These are phyloP conservation scores for Patellaria atrata DNA, from an alignment of 495 filamentous ascomycete species.

Conservation along the genomic window DNA sequence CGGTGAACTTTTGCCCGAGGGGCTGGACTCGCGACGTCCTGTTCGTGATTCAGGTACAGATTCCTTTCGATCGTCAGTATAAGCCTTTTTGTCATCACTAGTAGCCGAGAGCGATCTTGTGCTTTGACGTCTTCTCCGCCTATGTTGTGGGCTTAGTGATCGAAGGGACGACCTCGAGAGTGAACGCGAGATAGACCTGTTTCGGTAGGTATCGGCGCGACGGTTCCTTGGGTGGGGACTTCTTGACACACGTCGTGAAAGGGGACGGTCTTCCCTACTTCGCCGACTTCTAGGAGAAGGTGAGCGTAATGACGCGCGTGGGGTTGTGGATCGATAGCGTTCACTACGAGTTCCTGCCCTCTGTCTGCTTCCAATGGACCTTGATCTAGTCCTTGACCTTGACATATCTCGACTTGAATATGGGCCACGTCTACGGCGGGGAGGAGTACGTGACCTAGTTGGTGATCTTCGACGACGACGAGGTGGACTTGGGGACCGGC, in stretches of 20 bases:
- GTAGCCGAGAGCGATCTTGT: slow-evolving; percentile 32
- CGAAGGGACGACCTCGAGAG: slow-evolving; percentile 32
- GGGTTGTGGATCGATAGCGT: slow-evolving; percentile 18
- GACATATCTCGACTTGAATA: slow-evolving; percentile 11
- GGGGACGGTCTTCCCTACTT: slow-evolving; percentile 16
- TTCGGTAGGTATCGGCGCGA: slow-evolving; percentile 15
- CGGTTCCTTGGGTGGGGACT: slow-evolving; percentile 12
- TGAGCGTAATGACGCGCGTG: slow-evolving; percentile 41
- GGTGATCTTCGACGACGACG: no score
- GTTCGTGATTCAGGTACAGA: slow-evolving; percentile 28
- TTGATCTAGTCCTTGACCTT: slow-evolving; percentile 10
- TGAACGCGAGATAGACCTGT: slow-evolving; percentile 21
- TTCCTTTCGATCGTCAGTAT: slow-evolving; percentile 33
- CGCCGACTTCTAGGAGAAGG: slow-evolving; percentile 43
- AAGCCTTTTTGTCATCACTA: slow-evolving; percentile 32
- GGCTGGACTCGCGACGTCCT: slow-evolving; percentile 31
- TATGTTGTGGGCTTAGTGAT: slow-evolving; percentile 25
- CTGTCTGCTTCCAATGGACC: slow-evolving; percentile 22
- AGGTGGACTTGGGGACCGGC: no score
- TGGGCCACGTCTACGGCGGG: no score
- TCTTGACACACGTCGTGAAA: background rate
- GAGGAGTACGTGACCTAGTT: background rate
- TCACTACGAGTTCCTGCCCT: slow-evolving; percentile 1
- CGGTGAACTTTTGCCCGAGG: background rate
- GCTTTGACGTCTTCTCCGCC: slow-evolving; percentile 10